Evolutionary conservation across 2,329 filamentous ascomycete species (phyloP).

Genomic region (Stylonectria norvegica): DNA sequence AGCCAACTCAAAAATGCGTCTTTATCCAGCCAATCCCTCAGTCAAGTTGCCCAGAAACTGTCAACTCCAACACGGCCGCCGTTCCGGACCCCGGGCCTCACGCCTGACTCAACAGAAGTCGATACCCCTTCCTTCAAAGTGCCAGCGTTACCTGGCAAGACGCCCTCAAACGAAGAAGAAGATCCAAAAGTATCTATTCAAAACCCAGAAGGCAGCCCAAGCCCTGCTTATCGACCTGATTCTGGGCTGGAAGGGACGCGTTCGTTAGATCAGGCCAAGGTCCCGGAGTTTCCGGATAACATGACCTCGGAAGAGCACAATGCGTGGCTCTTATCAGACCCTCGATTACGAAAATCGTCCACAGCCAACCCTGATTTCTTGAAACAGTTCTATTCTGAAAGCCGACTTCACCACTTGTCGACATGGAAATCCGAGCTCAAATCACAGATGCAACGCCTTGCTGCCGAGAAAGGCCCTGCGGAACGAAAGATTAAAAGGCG

Average conservation of each 20-base stretch:
- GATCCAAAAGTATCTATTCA: neutral
- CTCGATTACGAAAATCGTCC: constrained; percentile 81
- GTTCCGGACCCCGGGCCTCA: neutral
- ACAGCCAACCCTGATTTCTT: constrained; percentile 91
- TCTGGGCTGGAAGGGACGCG: neutral
- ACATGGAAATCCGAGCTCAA: constrained; percentile 97
- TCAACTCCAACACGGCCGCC: constrained; percentile 18
- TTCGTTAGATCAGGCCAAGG: constrained; percentile 6
- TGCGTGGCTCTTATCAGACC: constrained; percentile 76
- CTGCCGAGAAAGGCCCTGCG: constrained; percentile 61
- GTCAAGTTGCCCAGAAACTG: constrained; percentile 27
- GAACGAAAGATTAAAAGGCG: constrained; percentile 47
- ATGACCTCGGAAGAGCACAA: constrained; percentile 94
- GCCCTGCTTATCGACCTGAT: neutral
- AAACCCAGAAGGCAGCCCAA: neutral
- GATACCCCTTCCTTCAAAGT: constrained; percentile 3
- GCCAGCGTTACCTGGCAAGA: neutral
- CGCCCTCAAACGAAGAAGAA: neutral
- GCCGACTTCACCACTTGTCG: constrained; percentile 88
- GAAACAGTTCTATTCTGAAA: constrained; percentile 92
- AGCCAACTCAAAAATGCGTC: constrained; percentile 56
- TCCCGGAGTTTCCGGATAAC: constrained; percentile 46
- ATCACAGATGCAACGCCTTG: constrained; percentile 76
- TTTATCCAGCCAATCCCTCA: constrained; percentile 27
- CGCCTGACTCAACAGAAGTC: neutral